Evolutionary conservation across 2,329 filamentous ascomycete species (phyloP), one percentile per base, ranked within the genome.

Genomic region (Aspergillus nomiae): DNA sequence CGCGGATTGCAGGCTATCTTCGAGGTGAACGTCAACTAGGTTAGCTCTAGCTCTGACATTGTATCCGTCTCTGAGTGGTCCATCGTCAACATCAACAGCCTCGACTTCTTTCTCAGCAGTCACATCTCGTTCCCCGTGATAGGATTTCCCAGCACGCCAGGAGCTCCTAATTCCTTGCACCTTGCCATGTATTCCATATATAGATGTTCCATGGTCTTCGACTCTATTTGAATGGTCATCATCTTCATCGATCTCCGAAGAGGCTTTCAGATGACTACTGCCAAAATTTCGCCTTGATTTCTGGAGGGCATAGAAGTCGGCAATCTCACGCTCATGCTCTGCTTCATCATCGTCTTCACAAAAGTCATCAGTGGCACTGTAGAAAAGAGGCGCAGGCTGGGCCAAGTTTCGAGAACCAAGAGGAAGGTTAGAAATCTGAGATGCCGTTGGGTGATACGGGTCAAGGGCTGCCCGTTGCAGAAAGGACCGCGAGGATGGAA

Each of bases 221-320:
- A 82, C 81, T n/a, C 83, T 82, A 34, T 88, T 86, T 53, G 57
- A 58, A 38, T 80, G 81, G 70, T 84, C 87, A n/a, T 80, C 85
- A 58, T 90, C 89, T 48, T 90, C 88, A 57, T 95, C 93, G 2
- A 90, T 87, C 70, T 96, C 94, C 2, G 90, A 90, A 65, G 93
- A 97, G 69, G 96, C 93, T 43, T 91, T 92, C 56, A 97, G 81
- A 69, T 91, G 88, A 77, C 91, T 92, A 16, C 90, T 89, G 16
- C 92, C 92, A 73, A 97, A 94, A 63, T 97, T 92, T 54, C 94
- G 87, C 69, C 95, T 87, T 68, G 94, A 98, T 70, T 90, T 87
- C 77, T 98, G 94, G 62, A 99, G 82, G 7, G 94, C 94, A 78
- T 94, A 96, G 69, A 95, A 89, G 78, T 98, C 95, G n/a, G 93